Percentiles rank a stretch among this genome's conserved stretches.
These are phyloP conservation scores for Fagopyrum homotropicum DNA, from an alignment of 148 eudicot species.

Conservation along the genomic window DNA sequence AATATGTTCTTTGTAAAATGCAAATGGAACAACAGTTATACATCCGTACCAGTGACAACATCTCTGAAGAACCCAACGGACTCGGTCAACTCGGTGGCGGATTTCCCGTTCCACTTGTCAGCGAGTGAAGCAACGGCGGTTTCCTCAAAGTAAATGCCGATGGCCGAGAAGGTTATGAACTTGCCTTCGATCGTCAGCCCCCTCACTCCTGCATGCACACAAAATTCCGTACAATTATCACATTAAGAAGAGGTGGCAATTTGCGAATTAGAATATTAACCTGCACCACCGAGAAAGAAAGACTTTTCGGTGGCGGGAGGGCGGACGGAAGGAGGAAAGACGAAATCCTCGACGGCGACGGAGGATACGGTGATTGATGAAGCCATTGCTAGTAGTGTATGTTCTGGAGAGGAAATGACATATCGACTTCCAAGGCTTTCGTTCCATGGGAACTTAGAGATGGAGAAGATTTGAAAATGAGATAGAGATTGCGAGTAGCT, in stretches of 20 bases:
- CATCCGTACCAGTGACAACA: constrained; percentile 53
- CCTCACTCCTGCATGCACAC: constrained; percentile 52
- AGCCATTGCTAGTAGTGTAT: no score
- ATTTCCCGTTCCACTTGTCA: constrained; percentile 73
- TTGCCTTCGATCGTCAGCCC: constrained; percentile 55
- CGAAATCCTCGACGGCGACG: no score
- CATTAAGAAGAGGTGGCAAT: neutral
- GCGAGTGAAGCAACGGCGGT: constrained; percentile 43
- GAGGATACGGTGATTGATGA: no score
- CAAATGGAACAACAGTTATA: no score
- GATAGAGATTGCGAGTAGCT: neutral
- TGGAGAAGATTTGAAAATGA: neutral
- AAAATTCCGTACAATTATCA: neutral
- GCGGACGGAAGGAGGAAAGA: no score
- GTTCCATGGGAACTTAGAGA: neutral
- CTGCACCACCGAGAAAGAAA: no score
- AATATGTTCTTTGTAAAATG: no score
- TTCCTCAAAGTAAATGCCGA: constrained; percentile 60
- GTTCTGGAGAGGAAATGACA: neutral
- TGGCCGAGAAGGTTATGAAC: constrained; percentile 60
- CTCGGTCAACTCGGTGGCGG: constrained; percentile 33
- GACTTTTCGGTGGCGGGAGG: no score
- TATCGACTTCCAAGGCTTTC: neutral
- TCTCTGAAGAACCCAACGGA: constrained; percentile 68
- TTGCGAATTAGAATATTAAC: constrained; percentile 16